A percentile compares a stretch with the other conserved stretches of the same genome.
Conservation (phyloP, 2,329 filamentous ascomycete genomes). For the Seiridium unicorne region DNA sequence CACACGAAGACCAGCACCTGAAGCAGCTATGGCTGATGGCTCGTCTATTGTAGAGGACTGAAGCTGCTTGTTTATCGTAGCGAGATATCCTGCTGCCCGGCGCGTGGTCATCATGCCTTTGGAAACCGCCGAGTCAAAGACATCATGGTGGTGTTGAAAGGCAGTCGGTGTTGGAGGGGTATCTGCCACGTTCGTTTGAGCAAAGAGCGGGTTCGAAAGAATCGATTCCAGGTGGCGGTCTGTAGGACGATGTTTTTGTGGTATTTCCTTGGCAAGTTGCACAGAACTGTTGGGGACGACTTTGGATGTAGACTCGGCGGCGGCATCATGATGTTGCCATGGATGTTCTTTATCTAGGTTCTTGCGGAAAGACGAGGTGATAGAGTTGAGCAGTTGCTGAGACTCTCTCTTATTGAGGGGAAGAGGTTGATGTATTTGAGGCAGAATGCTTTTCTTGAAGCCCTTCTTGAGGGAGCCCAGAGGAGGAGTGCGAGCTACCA, state of each 20-base stretch:
- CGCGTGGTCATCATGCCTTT: constrained; percentile 55
- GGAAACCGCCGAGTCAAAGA: constrained; percentile 56
- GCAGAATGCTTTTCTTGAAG: constrained; percentile 37
- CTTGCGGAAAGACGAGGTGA: constrained; percentile 56
- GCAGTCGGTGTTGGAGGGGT: constrained; percentile 3
- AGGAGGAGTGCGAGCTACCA: constrained; percentile 31
- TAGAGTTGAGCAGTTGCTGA: constrained; percentile 52
- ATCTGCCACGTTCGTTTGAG: constrained; percentile 18
- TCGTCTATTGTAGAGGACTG: constrained; percentile 28
- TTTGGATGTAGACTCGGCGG: constrained; percentile 10
- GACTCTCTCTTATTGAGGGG: constrained; percentile 49
- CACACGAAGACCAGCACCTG: constrained; percentile 46
- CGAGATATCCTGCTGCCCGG: constrained; percentile 53
- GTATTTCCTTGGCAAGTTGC: constrained; percentile 5
- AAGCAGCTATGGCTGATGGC: constrained; percentile 33
- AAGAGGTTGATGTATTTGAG: constrained; percentile 50
- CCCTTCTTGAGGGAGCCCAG: constrained; percentile 36
- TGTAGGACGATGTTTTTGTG: constrained; percentile 32
- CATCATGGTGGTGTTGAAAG: constrained; percentile 44
- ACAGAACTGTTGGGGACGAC: constrained; percentile 1
- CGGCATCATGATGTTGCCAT: constrained; percentile 31
- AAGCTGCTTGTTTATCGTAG: constrained; percentile 43
- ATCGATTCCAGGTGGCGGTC: constrained; percentile 55
- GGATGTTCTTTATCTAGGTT: constrained; percentile 60
- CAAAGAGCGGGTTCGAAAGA: constrained; percentile 56